Evolutionary conservation across 2,329 filamentous ascomycete species (phyloP).

Genomic region (Calonectria hongkongensis): DNA sequence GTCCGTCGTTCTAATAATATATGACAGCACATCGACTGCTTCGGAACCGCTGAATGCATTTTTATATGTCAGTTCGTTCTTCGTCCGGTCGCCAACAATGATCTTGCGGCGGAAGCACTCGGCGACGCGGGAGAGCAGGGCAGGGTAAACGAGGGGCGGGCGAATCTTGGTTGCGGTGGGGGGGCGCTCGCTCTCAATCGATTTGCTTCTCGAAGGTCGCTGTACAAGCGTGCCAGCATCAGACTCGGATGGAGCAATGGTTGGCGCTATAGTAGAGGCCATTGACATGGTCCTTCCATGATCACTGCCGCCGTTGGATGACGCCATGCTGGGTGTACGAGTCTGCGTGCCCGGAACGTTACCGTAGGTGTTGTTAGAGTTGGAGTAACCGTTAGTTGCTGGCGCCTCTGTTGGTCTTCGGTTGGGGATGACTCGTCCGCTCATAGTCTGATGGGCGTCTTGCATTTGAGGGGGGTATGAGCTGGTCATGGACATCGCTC

Average conservation of each 20-base stretch:
- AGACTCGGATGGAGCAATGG: constrained; percentile 78
- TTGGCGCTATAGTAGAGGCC: constrained; percentile 87
- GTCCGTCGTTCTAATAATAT: constrained; percentile 98
- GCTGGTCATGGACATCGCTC: constrained; percentile 96
- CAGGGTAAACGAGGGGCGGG: constrained; percentile 93
- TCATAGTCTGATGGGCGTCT: constrained; percentile 93
- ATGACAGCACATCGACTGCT: constrained; percentile 94
- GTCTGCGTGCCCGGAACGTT: constrained; percentile 73
- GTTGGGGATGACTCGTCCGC: constrained; percentile 91
- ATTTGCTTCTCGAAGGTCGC: constrained; percentile 75
- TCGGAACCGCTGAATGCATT: constrained; percentile 97
- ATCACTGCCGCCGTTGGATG: constrained; percentile 68
- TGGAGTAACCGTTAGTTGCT: constrained; percentile 60
- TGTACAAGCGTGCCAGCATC: constrained; percentile 70
- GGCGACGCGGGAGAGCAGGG: constrained; percentile 92
- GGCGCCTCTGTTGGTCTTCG: constrained; percentile 68
- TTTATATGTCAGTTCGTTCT: constrained; percentile 98
- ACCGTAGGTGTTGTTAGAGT: constrained; percentile 62
- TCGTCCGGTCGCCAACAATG: constrained; percentile 88
- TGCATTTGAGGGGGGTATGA: constrained; percentile 81
- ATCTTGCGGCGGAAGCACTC: constrained; percentile 95
- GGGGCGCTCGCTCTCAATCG: constrained; percentile 73
- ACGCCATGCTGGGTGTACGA: constrained; percentile 77
- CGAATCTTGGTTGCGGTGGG: constrained; percentile 76
- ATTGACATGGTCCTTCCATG: constrained; percentile 88